phyloP scores from a whole-genome alignment of 345 rosid genomes.

The Arabis hirsuta region DNA sequence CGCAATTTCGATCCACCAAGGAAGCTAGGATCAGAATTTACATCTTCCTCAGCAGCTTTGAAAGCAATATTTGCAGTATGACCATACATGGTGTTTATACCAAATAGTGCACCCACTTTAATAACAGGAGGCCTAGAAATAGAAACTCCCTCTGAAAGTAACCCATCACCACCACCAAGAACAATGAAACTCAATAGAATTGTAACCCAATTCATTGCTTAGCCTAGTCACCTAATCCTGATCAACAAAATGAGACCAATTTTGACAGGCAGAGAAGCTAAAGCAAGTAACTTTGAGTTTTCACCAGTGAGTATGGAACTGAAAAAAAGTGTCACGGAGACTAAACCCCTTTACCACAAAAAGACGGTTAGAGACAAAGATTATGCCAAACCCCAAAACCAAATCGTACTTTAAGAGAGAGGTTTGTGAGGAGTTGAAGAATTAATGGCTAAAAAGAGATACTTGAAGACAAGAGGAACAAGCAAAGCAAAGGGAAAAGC shows the following conservation, averaged over 20 bases:
- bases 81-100: slow-evolving; percentile 56
- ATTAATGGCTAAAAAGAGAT: not conserved
- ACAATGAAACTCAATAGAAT: slow-evolving; percentile 42
- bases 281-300: slow-evolving; percentile 37
- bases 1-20: slow-evolving; percentile 65
- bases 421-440: slow-evolving; percentile 28
- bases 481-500: slow-evolving; percentile 26
- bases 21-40: slow-evolving; percentile 68
- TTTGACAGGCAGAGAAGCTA: slow-evolving; percentile 19
- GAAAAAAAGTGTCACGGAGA: slow-evolving; percentile 11
- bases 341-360: not conserved
- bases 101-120: slow-evolving; percentile 70
- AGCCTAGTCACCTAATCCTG: not conserved
- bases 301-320: slow-evolving; percentile 31
- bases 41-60: slow-evolving; percentile 72
- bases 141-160: slow-evolving; percentile 49
- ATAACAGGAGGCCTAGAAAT: slow-evolving; percentile 49
- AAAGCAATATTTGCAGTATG: slow-evolving; percentile 62
- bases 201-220: slow-evolving; percentile 53
- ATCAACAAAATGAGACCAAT: slow-evolving; percentile 19
- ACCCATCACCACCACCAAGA: slow-evolving; percentile 41
- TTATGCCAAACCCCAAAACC: slow-evolving; percentile 30
- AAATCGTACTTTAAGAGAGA: slow-evolving; percentile 24
- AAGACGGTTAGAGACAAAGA: slow-evolving; percentile 26
- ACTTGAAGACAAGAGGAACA: slow-evolving; percentile 25